These are phyloP conservation scores for Phyllosticta citriasiana DNA, from an alignment of 2,329 filamentous ascomycete species.

Conservation along the genomic window DNA sequence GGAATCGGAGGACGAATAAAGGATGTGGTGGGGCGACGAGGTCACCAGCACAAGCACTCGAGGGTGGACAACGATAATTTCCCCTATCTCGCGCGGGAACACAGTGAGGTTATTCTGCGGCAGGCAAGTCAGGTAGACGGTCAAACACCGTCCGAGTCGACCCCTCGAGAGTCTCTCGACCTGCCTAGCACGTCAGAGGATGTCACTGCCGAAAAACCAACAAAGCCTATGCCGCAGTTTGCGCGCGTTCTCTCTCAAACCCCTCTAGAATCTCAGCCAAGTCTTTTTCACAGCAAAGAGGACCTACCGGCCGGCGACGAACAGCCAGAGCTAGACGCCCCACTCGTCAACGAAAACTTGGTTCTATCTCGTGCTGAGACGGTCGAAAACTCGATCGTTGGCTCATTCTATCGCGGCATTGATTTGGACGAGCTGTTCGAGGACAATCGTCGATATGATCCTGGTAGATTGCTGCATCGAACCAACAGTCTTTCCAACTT, in stretches of 20 bases:
- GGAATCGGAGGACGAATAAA: conserved; percentile 71
- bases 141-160: not conserved
- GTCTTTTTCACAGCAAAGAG: conserved; percentile 16
- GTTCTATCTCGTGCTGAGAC: conserved; percentile 26
- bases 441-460: conserved; percentile 34
- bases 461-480: conserved; percentile 47
- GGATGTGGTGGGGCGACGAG: conserved; percentile 59
- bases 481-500: conserved; percentile 46
- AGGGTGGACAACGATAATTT: conserved; percentile 29
- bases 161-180: conserved; percentile 6
- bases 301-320: conserved; percentile 13
- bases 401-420: conserved; percentile 49
- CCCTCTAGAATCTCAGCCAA: conserved; percentile 20
- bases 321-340: conserved; percentile 14
- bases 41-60: conserved; percentile 30
- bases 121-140: not conserved
- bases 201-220: not conserved
- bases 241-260: conserved; percentile 26
- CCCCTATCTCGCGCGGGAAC: not conserved
- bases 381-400: conserved; percentile 46
- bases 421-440: conserved; percentile 47
- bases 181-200: conserved; percentile 7
- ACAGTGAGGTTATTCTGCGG: not conserved
- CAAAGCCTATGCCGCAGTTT: not conserved
- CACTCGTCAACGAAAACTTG: conserved; percentile 11